These are phyloP conservation scores for Cucurbita moschata DNA, from an alignment of 306 rosid genomes.

Conservation along the genomic window DNA sequence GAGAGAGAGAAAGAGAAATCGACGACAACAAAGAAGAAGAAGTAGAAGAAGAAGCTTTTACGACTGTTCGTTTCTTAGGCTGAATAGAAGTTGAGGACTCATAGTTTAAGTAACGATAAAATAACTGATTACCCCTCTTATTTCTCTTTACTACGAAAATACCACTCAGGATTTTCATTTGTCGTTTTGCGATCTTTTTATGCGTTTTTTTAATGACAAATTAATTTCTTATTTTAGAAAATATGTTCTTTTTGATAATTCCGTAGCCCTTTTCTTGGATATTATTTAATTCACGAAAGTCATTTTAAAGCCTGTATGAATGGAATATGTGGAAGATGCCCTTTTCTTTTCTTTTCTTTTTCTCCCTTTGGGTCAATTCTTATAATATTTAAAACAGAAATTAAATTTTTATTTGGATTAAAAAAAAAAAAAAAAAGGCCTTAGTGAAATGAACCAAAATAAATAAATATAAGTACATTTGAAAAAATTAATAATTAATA, in stretches of 20 bases:
- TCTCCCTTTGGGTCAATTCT: not conserved
- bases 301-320: not conserved
- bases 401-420: not conserved
- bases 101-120: conserved; percentile 45
- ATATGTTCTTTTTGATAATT: not conserved
- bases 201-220: not conserved
- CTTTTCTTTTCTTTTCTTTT: conserved; percentile 11
- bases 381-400: not conserved
- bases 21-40: not conserved
- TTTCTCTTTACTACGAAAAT: conserved; percentile 24
- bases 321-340: conserved; percentile 15
- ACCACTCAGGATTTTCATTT: conserved; percentile 22
- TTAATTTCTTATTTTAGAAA: not conserved
- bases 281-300: not conserved
- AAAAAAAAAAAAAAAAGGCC: not conserved
- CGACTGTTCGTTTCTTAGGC: not conserved
- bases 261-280: not conserved
- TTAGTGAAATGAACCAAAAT: not conserved
- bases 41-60: not conserved
- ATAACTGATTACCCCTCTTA: conserved; percentile 19
- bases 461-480: not conserved
- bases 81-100: not conserved
- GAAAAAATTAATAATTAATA: too few species aligned
- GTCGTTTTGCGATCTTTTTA: not conserved
- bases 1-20: not conserved